Evolutionary conservation across 352 stramenopile species (phyloP), one percentile per base, ranked within the genome.

Genomic region (Phytophthora parvispora): DNA sequence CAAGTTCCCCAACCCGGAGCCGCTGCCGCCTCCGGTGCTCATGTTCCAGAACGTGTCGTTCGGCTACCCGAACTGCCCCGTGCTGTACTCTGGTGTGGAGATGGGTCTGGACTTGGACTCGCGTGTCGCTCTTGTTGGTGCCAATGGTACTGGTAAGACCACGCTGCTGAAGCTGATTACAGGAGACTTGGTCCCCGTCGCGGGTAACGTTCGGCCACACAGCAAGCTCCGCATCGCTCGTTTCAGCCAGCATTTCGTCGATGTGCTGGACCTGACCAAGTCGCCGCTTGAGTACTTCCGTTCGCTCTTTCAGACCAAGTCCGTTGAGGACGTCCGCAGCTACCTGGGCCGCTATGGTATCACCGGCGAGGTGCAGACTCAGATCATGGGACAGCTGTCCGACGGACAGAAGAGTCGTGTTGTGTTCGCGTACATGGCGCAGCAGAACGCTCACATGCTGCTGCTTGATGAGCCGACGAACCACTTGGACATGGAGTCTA

Each of bases 161-260:
- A 99, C 97, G n/a, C 77, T 99, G 32, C 87, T 99, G 38, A 99
- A 99, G 85, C 87, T 99, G 31, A 99, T 99, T 76, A 98, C 91
- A 18, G 96, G 97, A 29, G 96, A 99, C 74, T 81, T 99, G 31
- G 83, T 94, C 50, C 96, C 98, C 24, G 89, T 97, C 22, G 73
- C 90, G 18, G 98, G 98, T 45, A 98, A 99, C 54, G 97, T 99
- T 67, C 91, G 97, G 47, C 97, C 96, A 58, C 97, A 99, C 83
- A 96, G 85, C 32, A 98, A 99, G 78, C 87, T 99, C 38, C 97
- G 97, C 75, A 92, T 99, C 45, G 95, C 95, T 28, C 90, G 96
- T 25, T 99, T 99, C 81, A 99, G 95, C 68, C 98, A 99, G 86
- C 98, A 99, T 77, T 99, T 99, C 67, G 97, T 99, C 3, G 98